Conservation (phyloP, 164 flowering plant genomes). For the Aristolochia contorta region DNA sequence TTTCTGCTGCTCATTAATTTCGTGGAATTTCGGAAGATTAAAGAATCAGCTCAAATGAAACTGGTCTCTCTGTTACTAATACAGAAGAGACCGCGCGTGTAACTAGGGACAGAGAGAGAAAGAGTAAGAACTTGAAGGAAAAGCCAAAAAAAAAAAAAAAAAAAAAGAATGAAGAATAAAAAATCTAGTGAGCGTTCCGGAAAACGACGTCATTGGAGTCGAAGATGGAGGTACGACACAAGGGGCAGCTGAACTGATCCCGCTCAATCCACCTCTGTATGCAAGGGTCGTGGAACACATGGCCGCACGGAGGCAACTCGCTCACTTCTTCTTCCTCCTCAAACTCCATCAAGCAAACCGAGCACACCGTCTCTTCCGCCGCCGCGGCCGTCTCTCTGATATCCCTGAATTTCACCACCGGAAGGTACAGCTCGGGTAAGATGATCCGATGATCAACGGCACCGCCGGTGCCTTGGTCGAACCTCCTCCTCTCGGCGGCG, state of each 20-base stretch:
- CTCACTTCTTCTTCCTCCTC: constrained; percentile 36
- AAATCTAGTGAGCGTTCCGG: too few relatives aligned
- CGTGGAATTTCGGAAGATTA: too few relatives aligned
- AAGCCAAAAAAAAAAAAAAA: not conserved
- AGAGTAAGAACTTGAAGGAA: not conserved
- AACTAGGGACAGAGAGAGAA: too few relatives aligned
- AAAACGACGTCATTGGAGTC: not conserved
- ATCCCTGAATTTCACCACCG: constrained; percentile 16
- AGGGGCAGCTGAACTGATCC: constrained; percentile 48
- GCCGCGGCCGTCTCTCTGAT: constrained; percentile 4
- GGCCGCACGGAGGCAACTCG: constrained; percentile 32
- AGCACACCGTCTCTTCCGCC: constrained; percentile 21
- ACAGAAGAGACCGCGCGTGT: too few relatives aligned
- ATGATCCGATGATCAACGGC: not conserved
- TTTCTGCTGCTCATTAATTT: too few relatives aligned
- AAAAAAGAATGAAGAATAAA: not conserved
- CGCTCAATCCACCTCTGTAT: constrained; percentile 37
- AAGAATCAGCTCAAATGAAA: too few relatives aligned
- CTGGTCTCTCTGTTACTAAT: too few relatives aligned
- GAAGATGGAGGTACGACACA: constrained; percentile 27
- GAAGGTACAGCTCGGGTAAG: constrained; percentile 8
- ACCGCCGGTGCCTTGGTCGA: not conserved
- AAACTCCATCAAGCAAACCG: constrained; percentile 47
- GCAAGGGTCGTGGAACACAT: constrained; percentile 39
- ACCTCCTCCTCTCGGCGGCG: too few relatives aligned